phyloP scores from a whole-genome alignment of 2,329 filamentous ascomycete genomes.

The Apiospora koreana region DNA sequence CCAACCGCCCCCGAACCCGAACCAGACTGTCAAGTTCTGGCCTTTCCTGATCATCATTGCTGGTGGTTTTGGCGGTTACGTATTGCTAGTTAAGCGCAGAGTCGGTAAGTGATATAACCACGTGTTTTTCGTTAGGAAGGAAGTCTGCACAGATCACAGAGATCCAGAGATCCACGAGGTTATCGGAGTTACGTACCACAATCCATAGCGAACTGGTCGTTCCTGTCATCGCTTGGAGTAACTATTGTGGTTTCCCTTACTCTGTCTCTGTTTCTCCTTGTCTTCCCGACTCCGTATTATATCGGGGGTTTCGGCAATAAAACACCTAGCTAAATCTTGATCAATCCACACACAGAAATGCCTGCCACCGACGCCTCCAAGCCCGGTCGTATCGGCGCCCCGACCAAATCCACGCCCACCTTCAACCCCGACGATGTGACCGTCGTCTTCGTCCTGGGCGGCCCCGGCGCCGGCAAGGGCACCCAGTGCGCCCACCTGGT shows the following conservation, averaged over 20 bases:
- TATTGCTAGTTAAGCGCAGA: constrained; percentile 50
- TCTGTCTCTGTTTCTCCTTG: neutral
- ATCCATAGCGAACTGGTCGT: neutral
- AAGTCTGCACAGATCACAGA: neutral
- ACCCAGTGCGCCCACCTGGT: constrained; percentile 93
- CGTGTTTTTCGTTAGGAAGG: neutral
- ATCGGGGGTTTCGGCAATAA: neutral
- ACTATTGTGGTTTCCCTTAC: neutral
- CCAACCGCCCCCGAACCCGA: constrained; percentile 35
- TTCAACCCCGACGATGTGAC: constrained; percentile 79
- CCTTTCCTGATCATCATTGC: constrained; percentile 55
- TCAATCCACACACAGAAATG: constrained; percentile 37
- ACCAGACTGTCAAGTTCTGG: constrained; percentile 55
- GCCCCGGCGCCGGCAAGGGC: constrained; percentile 93
- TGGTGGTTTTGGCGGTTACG: constrained; percentile 50
- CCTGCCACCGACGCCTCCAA: constrained; percentile 38
- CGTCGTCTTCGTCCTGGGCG: constrained; percentile 96
- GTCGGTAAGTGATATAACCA: constrained; percentile 40
- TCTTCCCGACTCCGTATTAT: neutral
- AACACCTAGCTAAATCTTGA: constrained; percentile 10
- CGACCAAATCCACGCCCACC: constrained; percentile 62
- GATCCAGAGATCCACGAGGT: neutral
- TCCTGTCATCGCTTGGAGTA: neutral
- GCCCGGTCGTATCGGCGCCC: constrained; percentile 44
- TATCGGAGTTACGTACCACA: neutral